Percentiles rank a stretch among this genome's conserved stretches.
These are phyloP conservation scores for Suillus americanus DNA, from an alignment of 768 basidiomycete genomes.

Conservation along the genomic window DNA sequence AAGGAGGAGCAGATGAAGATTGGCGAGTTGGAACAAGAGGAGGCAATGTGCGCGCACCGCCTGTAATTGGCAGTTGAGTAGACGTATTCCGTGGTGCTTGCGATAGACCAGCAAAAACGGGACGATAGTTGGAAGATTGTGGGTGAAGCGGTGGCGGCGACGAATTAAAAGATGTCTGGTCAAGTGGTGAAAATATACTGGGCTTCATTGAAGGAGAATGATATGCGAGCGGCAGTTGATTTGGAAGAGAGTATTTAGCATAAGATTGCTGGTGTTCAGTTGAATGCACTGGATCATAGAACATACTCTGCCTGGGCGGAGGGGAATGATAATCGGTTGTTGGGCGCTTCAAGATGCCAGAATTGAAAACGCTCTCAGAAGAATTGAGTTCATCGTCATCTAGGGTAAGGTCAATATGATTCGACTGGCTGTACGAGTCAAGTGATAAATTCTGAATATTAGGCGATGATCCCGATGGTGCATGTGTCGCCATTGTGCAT, in stretches of 20 bases:
- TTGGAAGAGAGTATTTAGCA: slow-evolving; percentile 10
- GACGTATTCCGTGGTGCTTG: slow-evolving; percentile 32
- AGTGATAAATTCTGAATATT: slow-evolving; percentile 36
- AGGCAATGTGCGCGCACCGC: slow-evolving; percentile 22
- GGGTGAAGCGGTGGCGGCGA: slow-evolving; percentile 19
- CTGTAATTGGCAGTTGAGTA: slow-evolving; percentile 28
- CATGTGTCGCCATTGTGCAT: slow-evolving; percentile 32
- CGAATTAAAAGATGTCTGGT: slow-evolving; percentile 5
- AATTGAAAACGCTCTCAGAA: slow-evolving; percentile 21
- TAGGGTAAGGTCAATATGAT: slow-evolving; percentile 69
- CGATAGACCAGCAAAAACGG: slow-evolving; percentile 50
- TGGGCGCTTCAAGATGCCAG: slow-evolving; percentile 40
- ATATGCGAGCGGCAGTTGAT: slow-evolving; percentile 15
- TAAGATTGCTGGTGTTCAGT: slow-evolving; percentile 21
- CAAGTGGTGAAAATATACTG: slow-evolving; percentile 4
- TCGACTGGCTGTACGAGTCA: slow-evolving; percentile 41
- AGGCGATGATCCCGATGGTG: slow-evolving; percentile 30
- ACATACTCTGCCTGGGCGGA: slow-evolving; percentile 12
- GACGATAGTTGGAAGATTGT: slow-evolving; percentile 39
- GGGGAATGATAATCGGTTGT: slow-evolving; percentile 34
- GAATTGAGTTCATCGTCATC: slow-evolving; percentile 59
- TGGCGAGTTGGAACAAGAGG: slow-evolving; percentile 19
- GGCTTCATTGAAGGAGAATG: slow-evolving; percentile 19
- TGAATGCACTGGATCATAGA: slow-evolving; percentile 21
- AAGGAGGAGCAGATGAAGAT: slow-evolving; percentile 23